These are phyloP conservation scores for Hysterangium stoloniferum DNA, from an alignment of 768 basidiomycete species.

Conservation along the genomic window DNA sequence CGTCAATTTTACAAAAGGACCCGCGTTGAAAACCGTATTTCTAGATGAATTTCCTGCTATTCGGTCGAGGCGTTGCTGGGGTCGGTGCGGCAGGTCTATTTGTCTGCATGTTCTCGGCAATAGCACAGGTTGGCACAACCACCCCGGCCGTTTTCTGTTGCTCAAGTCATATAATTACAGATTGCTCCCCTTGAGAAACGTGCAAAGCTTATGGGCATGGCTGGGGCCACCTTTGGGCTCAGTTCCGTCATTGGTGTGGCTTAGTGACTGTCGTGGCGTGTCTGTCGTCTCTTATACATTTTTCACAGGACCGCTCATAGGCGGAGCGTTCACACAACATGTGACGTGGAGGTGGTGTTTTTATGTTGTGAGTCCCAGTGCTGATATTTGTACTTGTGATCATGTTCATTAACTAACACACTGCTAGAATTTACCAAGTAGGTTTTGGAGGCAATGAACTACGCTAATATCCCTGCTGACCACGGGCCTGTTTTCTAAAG, in stretches of 20 bases:
- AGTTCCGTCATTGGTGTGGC: constrained; percentile 22
- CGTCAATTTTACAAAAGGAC: no score
- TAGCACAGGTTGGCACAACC: constrained; percentile 15
- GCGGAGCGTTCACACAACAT: constrained; percentile 1
- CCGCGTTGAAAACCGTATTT: constrained; percentile 1
- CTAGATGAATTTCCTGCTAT: constrained; percentile 14
- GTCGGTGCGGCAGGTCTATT: constrained; percentile 16
- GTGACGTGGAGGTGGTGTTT: constrained; percentile 32
- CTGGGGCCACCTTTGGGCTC: constrained; percentile 31
- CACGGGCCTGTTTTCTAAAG: no score
- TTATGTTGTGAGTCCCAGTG: constrained; percentile 13
- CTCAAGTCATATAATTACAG: no score
- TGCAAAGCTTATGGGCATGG: constrained; percentile 31
- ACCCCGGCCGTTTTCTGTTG: not conserved
- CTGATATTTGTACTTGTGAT: no score
- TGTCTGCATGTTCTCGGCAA: constrained; percentile 18
- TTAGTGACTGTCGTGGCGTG: constrained; percentile 14
- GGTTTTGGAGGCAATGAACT: no score
- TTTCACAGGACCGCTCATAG: constrained; percentile 16
- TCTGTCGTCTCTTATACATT: constrained; percentile 23
- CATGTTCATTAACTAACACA: no score
- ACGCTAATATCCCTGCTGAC: no score
- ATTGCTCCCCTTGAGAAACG: constrained; percentile 25
- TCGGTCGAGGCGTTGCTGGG: constrained; percentile 7
- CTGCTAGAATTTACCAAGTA: no score